Base-by-base conservation (phyloP, 768 basidiomycete species). In the Russula abietina region DNA sequence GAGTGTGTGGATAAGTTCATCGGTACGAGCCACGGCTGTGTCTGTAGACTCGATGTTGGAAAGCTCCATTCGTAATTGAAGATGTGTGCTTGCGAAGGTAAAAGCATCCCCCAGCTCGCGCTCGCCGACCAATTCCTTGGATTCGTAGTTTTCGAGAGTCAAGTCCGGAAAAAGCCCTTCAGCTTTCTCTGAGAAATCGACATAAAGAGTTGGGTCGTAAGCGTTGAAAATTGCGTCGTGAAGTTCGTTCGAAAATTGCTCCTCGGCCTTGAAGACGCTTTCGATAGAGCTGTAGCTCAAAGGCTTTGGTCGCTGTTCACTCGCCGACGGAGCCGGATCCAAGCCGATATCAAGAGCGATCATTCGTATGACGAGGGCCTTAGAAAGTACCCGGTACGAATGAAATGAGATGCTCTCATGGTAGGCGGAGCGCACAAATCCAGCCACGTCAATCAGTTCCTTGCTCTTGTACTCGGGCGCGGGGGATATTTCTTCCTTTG, bases 51-150 rank as follows among this genome's bases (percentile, higher is more conserved):
- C 55, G 46, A 62, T 57, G 9, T 73, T 71, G 69, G 80, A 85
- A 0, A 81, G 82, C 36, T 80, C 80, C 51, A 91, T 75, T 19
- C 89, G 81, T n/a, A 77, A 77, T 51, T 82, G 81, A 30, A 90
- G 76, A 8, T 89, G 74, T 2, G 75, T 67, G 33, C 79, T 74
- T 12, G 88, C 86, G 73, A 93, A 96, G 7, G 84, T 74, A 69
- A 92, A 98, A 57, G 81, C 79, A 56, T 91, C 85, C 0, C 95
- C 94, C 65, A 88, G 90, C 45, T 88, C 84, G 49, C 93, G 85
- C 64, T 89, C 83, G 3, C 81, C 77, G 14, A 81, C 60, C 1
- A 86, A 81, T n/a, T 82, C 81, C 38, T 84, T 83, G 0, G 79
- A 77, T 55, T 82, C 83, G 26, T 94, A 75, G 33, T 87, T 83